A percentile compares a stretch with the other conserved stretches of the same genome.
phyloP scores from a whole-genome alignment of 306 rosid genomes.

The Rosa persica region DNA sequence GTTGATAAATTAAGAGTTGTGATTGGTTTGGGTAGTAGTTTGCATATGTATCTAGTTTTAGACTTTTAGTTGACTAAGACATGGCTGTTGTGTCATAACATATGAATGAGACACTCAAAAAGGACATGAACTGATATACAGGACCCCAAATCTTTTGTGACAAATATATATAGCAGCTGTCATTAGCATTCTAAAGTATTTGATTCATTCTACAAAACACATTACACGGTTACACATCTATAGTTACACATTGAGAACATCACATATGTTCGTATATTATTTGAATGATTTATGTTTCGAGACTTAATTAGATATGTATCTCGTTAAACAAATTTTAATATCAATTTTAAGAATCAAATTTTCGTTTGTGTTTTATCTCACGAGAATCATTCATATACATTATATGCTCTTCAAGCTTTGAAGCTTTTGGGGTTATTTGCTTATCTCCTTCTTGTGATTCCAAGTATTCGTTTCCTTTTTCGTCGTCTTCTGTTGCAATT shows the following conservation, averaged over 20 bases:
- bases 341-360: not conserved
- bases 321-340: not conserved
- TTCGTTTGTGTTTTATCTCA: too few relatives aligned
- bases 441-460: not conserved
- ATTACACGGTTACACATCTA: not conserved
- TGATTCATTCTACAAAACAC: not conserved
- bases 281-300: not conserved
- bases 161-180: not conserved
- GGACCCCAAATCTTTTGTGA: not conserved
- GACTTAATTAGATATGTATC: not conserved
- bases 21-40: not conserved
- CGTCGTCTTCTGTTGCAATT: not conserved
- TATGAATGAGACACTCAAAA: not conserved
- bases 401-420: not conserved
- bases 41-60: not conserved
- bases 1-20: too few relatives aligned
- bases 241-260: not conserved
- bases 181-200: conserved; percentile 20
- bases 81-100: not conserved
- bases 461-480: not conserved
- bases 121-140: not conserved
- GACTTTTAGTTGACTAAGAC: conserved; percentile 17
- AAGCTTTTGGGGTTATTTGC: not conserved
- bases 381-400: not conserved
- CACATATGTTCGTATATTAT: not conserved